These are phyloP conservation scores for Oryza glaberrima DNA, from an alignment of 176 grass and related monocot species.

Conservation along the genomic window DNA sequence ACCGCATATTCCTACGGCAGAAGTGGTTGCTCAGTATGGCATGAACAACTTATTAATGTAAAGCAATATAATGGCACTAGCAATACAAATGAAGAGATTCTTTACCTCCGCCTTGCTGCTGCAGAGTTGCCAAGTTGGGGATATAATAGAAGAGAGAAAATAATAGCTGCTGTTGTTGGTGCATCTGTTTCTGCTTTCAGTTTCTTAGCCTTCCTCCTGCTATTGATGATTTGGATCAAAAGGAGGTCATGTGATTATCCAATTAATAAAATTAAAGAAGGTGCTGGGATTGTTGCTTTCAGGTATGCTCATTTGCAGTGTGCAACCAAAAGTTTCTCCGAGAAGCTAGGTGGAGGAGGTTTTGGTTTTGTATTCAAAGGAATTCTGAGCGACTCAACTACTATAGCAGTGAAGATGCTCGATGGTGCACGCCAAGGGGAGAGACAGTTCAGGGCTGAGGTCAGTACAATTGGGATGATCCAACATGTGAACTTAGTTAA, in stretches of 20 bases:
- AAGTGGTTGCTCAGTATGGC: conserved; percentile 40
- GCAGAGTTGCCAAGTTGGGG: conserved; percentile 23
- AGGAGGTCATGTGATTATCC: background rate
- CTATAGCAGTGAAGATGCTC: conserved; percentile 50
- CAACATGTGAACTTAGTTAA: conserved; percentile 5
- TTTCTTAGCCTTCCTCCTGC: conserved; percentile 14
- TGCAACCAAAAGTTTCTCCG: too few relatives aligned
- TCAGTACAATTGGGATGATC: background rate
- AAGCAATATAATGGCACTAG: background rate
- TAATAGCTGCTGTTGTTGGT: conserved; percentile 4
- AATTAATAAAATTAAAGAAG: background rate
- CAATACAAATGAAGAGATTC: conserved; percentile 12
- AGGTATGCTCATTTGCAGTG: too few relatives aligned
- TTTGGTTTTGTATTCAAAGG: conserved; percentile 5
- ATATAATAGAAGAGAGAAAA: background rate
- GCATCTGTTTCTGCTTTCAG: background rate
- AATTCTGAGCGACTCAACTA: conserved; percentile 27
- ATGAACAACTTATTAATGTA: background rate
- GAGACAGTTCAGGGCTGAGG: conserved; percentile 44
- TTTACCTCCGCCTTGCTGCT: conserved; percentile 53
- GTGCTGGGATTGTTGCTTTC: background rate
- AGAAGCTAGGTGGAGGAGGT: too few relatives aligned
- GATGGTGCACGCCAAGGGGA: conserved; percentile 40
- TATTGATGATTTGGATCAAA: conserved; percentile 17
- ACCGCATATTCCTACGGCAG: conserved; percentile 40